Evolutionary conservation across 352 stramenopile genomes (phyloP), one percentile per base, ranked within the genome.

Genomic region (Pythium guiyangense): DNA sequence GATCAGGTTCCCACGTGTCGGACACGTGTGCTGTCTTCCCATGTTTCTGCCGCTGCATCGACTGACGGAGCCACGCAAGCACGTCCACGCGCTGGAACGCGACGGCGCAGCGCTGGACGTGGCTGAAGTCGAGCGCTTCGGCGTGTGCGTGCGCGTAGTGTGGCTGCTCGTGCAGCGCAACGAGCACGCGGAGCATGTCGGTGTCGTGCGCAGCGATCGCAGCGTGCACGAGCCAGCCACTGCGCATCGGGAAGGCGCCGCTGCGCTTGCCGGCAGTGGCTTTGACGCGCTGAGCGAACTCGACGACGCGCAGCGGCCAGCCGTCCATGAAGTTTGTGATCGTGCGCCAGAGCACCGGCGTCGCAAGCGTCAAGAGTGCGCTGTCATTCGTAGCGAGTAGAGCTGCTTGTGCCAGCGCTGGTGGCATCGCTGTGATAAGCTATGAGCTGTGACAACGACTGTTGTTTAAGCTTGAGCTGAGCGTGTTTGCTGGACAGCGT

Each of bases 211-310:
- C 54, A 3, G 39, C 54, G 31, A 61, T 61, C 46, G 54, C 54
- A 22, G 44, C 54, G 48, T 61, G 54, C 22, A 45, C 22, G 18
- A 61, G 46, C 54, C 54, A 61, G 11, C 54, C 54, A 15, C 17
- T 14, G n/a, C 39, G 47, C 54, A 54, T 61, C 25, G 35, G 53
- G 43, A 52, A 59, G 11, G 18, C 35, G 22, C 54, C 49, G 15
- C 46, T 26, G 31, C 45, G 39, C 6, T 17, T 6, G 10, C 8
- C 20, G 26, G n/a, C 49, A n/a, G n/a, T n/a, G n/a, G n/a, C n/a
- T n/a, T n/a, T n/a, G n/a, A n/a, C n/a, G n/a, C n/a, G n/a, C n/a
- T n/a, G n/a, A n/a, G n/a, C n/a, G n/a, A n/a, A n/a, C n/a, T n/a
- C n/a, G n/a, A n/a, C n/a, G n/a, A n/a, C n/a, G n/a, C n/a, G n/a